A percentile compares a stretch with the other conserved stretches of the same genome.
Conservation (phyloP, 2,329 filamentous ascomycete species). For the Xylaria arbuscula region DNA sequence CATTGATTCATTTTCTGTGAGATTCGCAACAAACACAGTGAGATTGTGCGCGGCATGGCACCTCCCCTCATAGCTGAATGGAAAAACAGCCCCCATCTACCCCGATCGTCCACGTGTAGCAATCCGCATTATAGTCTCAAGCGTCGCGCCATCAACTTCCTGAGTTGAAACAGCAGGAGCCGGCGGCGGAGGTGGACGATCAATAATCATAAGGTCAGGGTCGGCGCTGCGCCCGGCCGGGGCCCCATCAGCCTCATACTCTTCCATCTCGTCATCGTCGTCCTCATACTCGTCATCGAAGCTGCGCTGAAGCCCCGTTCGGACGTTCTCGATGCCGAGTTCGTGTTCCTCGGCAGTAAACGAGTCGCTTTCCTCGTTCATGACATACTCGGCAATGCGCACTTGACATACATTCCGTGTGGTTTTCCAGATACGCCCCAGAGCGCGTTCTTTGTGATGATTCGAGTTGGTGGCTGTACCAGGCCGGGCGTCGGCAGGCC, state of each 20-base stretch:
- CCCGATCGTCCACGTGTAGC: conserved; percentile 27
- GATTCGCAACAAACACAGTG: neutral
- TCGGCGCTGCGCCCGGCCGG: conserved; percentile 33
- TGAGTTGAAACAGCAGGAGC: conserved; percentile 44
- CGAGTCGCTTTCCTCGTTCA: conserved; percentile 67
- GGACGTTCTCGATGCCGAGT: conserved; percentile 73
- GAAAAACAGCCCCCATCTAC: neutral
- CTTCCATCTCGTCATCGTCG: conserved; percentile 62
- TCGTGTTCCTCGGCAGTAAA: conserved; percentile 79
- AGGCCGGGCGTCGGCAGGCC: neutral
- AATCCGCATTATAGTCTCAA: conserved; percentile 46
- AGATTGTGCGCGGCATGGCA: neutral
- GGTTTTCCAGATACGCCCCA: conserved; percentile 54
- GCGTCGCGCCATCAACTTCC: conserved; percentile 43
- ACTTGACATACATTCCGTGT: conserved; percentile 49
- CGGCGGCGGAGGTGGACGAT: conserved; percentile 47
- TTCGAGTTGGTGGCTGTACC: conserved; percentile 35
- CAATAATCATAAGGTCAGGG: conserved; percentile 50
- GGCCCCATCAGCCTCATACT: conserved; percentile 46
- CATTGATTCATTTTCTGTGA: neutral
- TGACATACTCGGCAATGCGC: conserved; percentile 53
- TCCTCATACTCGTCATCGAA: conserved; percentile 67
- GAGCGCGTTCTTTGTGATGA: conserved; percentile 53
- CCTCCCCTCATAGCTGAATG: neutral
- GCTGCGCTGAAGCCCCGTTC: conserved; percentile 73